Base-by-base conservation (phyloP, 169 alveolate genomes). In the Eimeria tenella region DNA sequence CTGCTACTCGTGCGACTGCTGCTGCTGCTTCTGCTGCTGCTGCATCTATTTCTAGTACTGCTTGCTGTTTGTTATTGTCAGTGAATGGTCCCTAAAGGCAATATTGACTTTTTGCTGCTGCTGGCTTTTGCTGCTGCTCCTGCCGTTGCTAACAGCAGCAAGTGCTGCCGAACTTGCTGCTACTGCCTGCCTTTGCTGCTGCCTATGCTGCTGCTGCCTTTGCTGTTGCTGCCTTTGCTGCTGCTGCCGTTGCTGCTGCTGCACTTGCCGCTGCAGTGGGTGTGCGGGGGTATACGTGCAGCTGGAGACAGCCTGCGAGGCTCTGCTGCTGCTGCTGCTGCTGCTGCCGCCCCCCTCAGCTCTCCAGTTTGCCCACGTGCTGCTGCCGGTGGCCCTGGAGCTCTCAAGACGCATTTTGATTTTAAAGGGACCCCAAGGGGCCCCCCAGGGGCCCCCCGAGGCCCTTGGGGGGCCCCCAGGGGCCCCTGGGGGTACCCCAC, bases 331-430 rank as follows among this genome's bases (percentile, higher is more conserved):
- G 15, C 84, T 74, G 6, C 84, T 74, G 84, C 84, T 17, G 56
- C 60, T 70, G 15, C 84, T 74, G 6, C 84, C 84, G n/a, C 11
- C 17, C 25, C 52, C 42, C 15, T 52, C 42, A 0, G 42, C 84
- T 25, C 23, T 74, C 13, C 84, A 56, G 11, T 74, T 74, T n/a
- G 19, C 62, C 63, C 60, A 31, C 23, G 62, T 56, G 21, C 8
- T 74, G 84, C 84, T 74, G 84, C 84, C 84, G 13, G 84, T 74
- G 2, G 42, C 84, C 42, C 84, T 74, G 4, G 84, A 74, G 84
- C 84, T 74, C 31, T 74, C 84, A 15, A 52, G 84, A 15, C 84
- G 84, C 84, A 52, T 74, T 15, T 74, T 74, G 31, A 1, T n/a
- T 11, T 8, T 6, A 9, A 56, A n/a, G 84, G 60, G 84, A 25